Conservation (phyloP, 1,284 basidiomycete genomes). For the Gomphus sp. region DNA sequence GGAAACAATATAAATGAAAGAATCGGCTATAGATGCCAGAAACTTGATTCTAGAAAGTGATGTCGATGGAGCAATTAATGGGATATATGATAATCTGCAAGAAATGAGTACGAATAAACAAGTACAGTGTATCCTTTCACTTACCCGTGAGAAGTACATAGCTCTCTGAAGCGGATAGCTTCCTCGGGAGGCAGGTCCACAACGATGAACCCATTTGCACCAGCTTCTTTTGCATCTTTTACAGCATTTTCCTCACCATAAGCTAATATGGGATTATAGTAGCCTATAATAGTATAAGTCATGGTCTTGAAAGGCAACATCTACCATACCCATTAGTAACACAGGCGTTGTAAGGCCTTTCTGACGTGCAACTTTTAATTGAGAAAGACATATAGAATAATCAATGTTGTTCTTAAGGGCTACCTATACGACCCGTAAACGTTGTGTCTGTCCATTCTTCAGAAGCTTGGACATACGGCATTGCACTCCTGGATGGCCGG, state of each 20-base stretch:
- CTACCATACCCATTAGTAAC: conserved; percentile 81
- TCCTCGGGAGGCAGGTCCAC: conserved; percentile 98
- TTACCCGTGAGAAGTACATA: conserved; percentile 75
- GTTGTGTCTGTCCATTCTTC: conserved; percentile 3
- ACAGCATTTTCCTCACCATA: conserved; percentile 95
- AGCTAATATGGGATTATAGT: conserved; percentile 93
- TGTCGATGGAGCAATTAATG: conserved; percentile 93
- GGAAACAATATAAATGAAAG: conserved; percentile 96
- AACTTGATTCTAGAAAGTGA: conserved; percentile 83
- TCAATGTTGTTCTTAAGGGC: conserved; percentile 76
- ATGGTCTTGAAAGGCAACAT: not conserved
- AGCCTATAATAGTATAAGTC: conserved; percentile 46
- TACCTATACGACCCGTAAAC: conserved; percentile 36
- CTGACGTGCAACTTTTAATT: conserved; percentile 71
- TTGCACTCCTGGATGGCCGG: conserved; percentile 89
- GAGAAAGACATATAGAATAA: conserved; percentile 67
- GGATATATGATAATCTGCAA: conserved; percentile 87
- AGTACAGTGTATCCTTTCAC: conserved; percentile 20
- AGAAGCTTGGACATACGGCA: conserved; percentile 46
- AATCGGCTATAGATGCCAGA: conserved; percentile 87
- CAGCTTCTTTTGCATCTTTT: conserved; percentile 77
- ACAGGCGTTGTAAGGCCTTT: conserved; percentile 83
- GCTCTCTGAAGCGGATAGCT: conserved; percentile 81
- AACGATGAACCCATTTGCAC: conserved; percentile 96
- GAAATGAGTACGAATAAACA: not conserved